Conservation (phyloP, 169 alveolate genomes). For the Plasmodium inui region DNA sequence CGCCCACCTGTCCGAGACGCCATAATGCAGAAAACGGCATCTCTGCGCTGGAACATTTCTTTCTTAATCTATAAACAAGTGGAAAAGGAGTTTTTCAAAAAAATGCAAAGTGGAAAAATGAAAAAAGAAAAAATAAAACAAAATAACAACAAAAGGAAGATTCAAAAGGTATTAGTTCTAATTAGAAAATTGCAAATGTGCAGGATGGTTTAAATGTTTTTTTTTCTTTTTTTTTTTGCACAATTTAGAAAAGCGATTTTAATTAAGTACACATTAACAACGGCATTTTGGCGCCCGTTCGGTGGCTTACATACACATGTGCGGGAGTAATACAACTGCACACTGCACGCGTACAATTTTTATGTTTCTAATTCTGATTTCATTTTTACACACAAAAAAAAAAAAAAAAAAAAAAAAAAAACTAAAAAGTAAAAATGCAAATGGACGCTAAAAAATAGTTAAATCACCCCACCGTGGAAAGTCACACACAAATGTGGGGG, state of each 20-base stretch:
- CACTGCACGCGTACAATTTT: background rate
- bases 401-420: background rate
- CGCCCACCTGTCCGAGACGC: background rate
- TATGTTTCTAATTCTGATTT: background rate
- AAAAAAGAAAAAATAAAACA: background rate
- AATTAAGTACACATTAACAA: background rate
- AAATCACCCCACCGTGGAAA: background rate
- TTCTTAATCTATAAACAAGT: background rate
- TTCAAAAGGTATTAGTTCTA: background rate
- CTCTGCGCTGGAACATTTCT: background rate
- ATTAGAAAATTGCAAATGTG: conserved; percentile 4
- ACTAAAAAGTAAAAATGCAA: background rate
- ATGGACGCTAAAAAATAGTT: background rate
- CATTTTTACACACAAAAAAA: background rate
- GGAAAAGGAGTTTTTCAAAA: background rate
- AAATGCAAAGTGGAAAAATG: background rate
- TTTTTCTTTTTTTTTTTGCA: background rate
- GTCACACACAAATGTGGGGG: background rate
- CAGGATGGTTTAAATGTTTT: background rate
- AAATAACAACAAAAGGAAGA: background rate
- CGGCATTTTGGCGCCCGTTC: background rate
- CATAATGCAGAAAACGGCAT: background rate
- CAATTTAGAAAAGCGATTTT: background rate
- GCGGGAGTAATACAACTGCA: background rate
- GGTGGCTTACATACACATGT: background rate